A percentile compares a stretch with the other conserved stretches of the same genome.
Conservation (phyloP, 169 alveolate species). For the Perkinsus chesapeaki region DNA sequence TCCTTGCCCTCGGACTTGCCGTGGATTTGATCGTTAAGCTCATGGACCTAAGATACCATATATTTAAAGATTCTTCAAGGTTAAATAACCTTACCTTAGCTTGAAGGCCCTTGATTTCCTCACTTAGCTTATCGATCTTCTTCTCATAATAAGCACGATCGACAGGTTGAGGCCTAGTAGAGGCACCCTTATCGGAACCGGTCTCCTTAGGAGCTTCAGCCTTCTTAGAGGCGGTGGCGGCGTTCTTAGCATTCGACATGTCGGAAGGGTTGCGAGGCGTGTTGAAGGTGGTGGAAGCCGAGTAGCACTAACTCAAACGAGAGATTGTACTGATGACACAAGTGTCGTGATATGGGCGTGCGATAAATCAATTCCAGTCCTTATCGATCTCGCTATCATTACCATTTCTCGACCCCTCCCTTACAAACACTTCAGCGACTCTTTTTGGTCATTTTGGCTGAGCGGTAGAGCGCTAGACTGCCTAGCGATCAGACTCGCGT, state of each 20-base stretch:
- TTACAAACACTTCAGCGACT: background rate
- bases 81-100: background rate
- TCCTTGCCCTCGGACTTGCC: constrained; percentile 1
- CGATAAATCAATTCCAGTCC: background rate
- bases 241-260: background rate
- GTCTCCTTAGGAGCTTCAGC: background rate
- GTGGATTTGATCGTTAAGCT: background rate
- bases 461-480: background rate
- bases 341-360: background rate
- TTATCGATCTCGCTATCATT: background rate
- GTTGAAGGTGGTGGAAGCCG: constrained; percentile 2
- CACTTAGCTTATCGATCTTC: background rate
- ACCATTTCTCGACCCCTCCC: background rate
- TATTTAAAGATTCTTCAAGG: background rate
- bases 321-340: background rate
- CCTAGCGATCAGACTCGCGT: background rate
- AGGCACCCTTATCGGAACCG: background rate
- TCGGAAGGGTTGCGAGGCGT: constrained; percentile 4
- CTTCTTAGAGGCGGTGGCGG: background rate
- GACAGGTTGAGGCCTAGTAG: background rate
- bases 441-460: background rate
- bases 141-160: background rate
- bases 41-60: background rate
- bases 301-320: background rate
- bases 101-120: constrained; percentile 2